Evolutionary conservation across 768 basidiomycete genomes (phyloP).

Genomic region (Boletus reticulatus): DNA sequence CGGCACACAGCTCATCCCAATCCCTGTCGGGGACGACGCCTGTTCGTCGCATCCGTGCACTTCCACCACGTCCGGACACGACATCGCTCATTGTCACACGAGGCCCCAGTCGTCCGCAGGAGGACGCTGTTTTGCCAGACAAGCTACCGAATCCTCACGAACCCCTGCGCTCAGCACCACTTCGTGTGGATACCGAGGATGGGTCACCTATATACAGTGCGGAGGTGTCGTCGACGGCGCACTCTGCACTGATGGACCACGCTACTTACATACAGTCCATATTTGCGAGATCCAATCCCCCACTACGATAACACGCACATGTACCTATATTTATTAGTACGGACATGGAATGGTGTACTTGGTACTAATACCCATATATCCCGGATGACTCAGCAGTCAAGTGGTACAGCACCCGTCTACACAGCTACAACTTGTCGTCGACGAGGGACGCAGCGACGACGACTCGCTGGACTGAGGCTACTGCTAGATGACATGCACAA

Average conservation of each 20-base stretch:
- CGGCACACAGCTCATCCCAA: background rate
- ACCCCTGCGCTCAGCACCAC: background rate
- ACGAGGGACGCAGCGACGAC: constrained; percentile 13
- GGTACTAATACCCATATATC: background rate
- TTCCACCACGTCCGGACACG: constrained; percentile 27
- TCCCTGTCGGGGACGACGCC: constrained; percentile 12
- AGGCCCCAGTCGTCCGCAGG: background rate
- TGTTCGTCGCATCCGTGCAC: constrained; percentile 24
- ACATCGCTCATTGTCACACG: background rate
- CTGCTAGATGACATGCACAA: constrained; percentile 53
- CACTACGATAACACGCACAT: constrained; percentile 8
- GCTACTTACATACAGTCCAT: constrained; percentile 21
- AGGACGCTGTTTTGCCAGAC: background rate
- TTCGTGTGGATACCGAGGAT: constrained; percentile 14
- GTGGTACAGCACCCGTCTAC: no score
- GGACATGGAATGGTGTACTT: background rate
- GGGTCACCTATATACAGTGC: background rate
- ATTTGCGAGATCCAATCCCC: constrained; percentile 15
- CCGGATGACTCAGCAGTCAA: background rate
- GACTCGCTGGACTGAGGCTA: constrained; percentile 15
- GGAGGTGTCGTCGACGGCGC: constrained; percentile 28
- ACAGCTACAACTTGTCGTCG: background rate
- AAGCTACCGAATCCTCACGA: constrained; percentile 6
- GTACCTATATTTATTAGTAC: background rate
- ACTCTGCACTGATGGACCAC: constrained; percentile 31